Evolutionary conservation across 2,329 filamentous ascomycete genomes (phyloP).

Genomic region (Emergomyces orientalis): DNA sequence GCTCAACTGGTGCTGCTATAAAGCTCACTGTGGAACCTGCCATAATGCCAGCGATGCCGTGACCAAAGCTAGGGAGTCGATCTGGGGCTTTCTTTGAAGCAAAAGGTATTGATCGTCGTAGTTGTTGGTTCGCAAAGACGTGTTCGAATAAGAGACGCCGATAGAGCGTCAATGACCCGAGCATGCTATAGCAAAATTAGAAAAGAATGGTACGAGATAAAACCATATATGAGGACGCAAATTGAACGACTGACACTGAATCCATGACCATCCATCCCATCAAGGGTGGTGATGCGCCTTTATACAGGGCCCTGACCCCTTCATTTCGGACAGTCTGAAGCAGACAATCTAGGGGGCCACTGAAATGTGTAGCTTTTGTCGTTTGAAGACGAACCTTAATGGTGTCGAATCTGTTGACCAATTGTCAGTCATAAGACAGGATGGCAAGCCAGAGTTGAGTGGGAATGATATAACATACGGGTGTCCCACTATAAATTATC

Average conservation of each 20-base stretch:
- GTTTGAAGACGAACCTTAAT: constrained; percentile 95
- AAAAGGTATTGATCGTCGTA: constrained; percentile 31
- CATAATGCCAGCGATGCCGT: constrained; percentile 78
- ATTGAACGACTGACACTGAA: constrained; percentile 39
- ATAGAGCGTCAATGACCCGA: constrained; percentile 85
- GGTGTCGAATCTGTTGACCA: constrained; percentile 65
- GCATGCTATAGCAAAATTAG: constrained; percentile 49
- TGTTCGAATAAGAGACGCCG: constrained; percentile 72
- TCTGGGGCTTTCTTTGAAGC: constrained; percentile 27
- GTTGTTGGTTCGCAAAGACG: constrained; percentile 54
- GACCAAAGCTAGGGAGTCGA: constrained; percentile 64
- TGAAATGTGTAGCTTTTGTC: constrained; percentile 65
- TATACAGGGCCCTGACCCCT: constrained; percentile 78
- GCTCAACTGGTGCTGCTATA: constrained; percentile 87
- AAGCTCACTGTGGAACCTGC: constrained; percentile 86
- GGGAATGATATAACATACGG: constrained; percentile 36
- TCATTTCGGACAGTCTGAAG: constrained; percentile 77
- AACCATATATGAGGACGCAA: constrained; percentile 16
- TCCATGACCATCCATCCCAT: constrained; percentile 99
- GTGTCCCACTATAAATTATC: constrained; percentile 44
- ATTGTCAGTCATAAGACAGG: background rate
- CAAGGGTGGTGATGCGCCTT: constrained; percentile 82
- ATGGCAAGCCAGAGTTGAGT: background rate
- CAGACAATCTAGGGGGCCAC: constrained; percentile 76
- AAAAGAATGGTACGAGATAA: background rate